phyloP scores from a whole-genome alignment of 495 filamentous ascomycete genomes.

The Penicillium turbatum region DNA sequence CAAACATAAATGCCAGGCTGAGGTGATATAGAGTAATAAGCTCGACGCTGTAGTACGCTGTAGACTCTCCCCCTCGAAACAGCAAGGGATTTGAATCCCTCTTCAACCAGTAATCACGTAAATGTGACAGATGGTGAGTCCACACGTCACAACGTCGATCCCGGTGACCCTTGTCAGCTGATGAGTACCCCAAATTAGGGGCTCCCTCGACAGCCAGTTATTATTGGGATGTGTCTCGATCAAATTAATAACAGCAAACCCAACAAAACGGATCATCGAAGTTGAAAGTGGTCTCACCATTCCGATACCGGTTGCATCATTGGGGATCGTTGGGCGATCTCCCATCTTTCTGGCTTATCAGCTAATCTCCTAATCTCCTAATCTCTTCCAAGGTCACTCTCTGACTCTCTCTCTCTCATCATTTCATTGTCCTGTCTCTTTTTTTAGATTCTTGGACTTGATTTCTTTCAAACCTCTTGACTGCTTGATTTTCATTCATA shows the following conservation, averaged over 20 bases:
- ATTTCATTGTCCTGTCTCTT: neutral
- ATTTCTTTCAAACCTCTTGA: neutral
- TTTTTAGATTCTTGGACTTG: neutral
- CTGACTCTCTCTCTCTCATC: conserved; percentile 7
- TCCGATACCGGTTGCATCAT: conserved; percentile 9
- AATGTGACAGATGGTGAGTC: conserved; percentile 1
- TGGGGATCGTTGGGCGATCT: neutral
- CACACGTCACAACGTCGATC: conserved; percentile 10
- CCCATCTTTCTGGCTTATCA: conserved; percentile 2
- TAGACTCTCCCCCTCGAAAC: neutral
- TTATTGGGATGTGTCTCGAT: too few relatives aligned
- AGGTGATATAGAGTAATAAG: neutral
- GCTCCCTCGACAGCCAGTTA: too few relatives aligned
- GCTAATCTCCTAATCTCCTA: conserved; percentile 10
- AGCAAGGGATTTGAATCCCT: too few relatives aligned
- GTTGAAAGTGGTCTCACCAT: conserved; percentile 7
- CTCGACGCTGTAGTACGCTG: neutral
- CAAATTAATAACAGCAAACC: neutral
- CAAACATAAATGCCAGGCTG: neutral
- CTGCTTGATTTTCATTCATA: too few relatives aligned
- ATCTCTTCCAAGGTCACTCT: conserved; percentile 1
- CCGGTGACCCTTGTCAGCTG: conserved; percentile 7
- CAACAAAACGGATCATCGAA: neutral
- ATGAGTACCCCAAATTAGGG: neutral
- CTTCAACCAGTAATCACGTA: neutral